Conservation (phyloP, 2,329 filamentous ascomycete species). For the Trichoderma brevicompactum region DNA sequence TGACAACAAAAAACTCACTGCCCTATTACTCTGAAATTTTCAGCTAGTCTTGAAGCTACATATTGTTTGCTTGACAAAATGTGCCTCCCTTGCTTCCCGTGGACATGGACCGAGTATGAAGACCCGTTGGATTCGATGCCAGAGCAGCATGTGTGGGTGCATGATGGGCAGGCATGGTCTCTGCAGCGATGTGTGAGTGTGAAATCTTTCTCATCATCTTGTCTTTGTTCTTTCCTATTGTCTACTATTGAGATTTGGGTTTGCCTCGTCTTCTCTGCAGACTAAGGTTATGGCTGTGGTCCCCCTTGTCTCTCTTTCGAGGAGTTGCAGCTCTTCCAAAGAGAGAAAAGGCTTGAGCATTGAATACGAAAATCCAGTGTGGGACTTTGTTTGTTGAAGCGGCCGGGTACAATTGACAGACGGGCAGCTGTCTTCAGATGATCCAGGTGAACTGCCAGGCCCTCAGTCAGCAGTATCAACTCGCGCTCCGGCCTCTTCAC, state of each 20-base stretch:
- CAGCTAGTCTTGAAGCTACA: neutral
- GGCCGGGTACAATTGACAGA: neutral
- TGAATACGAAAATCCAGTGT: neutral
- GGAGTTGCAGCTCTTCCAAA: neutral
- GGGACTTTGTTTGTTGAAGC: neutral
- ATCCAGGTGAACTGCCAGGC: constrained; percentile 7
- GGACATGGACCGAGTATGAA: constrained; percentile 54
- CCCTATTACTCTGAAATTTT: neutral
- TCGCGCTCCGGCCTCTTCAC: constrained; percentile 3
- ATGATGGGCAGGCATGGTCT: constrained; percentile 43
- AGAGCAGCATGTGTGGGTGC: constrained; percentile 49
- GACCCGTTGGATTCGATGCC: constrained; percentile 45
- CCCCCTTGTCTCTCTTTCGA: neutral
- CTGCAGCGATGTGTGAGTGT: constrained; percentile 48
- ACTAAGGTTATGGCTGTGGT: neutral
- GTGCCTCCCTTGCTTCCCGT: constrained; percentile 60
- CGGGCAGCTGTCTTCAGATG: constrained; percentile 22
- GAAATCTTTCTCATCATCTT: neutral
- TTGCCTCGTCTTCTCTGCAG: no score
- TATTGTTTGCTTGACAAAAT: constrained; percentile 39
- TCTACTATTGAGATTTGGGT: neutral
- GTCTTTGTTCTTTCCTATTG: constrained; percentile 5
- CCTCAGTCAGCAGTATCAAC: neutral
- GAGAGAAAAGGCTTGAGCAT: neutral
- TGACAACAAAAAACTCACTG: neutral